A percentile compares a stretch with the other conserved stretches of the same genome.
Conservation (phyloP, 2,329 filamentous ascomycete genomes). For the Arthrobotrys pseudoclavata region DNA sequence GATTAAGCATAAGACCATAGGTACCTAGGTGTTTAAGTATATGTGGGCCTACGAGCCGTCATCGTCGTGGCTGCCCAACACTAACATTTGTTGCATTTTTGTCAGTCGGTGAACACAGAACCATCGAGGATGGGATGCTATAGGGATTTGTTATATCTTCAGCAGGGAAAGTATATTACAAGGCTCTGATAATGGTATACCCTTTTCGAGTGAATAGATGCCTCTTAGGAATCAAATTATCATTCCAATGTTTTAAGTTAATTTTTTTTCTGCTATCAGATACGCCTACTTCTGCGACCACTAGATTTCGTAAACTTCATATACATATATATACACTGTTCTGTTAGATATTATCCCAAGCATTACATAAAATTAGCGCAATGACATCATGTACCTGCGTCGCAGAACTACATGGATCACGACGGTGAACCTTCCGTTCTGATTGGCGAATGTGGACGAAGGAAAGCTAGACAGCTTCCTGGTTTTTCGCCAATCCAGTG, state of each 20-base stretch:
- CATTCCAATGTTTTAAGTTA: too few relatives aligned
- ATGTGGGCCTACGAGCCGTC: not conserved
- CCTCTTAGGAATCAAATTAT: too few relatives aligned
- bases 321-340: not conserved
- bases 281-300: not conserved
- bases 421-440: not conserved
- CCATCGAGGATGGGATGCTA: too few relatives aligned
- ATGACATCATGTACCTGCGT: conserved; percentile 25
- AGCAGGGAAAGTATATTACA: too few relatives aligned
- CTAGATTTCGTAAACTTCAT: not conserved
- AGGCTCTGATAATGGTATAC: too few relatives aligned
- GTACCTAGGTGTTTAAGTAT: too few relatives aligned
- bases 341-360: not conserved
- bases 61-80: not conserved
- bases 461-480: not conserved
- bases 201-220: too few relatives aligned
- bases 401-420: not conserved
- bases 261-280: not conserved
- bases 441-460: not conserved
- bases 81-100: not conserved
- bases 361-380: not conserved
- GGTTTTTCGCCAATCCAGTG: conserved; percentile 7
- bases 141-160: too few relatives aligned
- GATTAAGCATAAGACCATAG: too few relatives aligned
- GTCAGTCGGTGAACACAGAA: too few relatives aligned